Conservation (phyloP, 495 filamentous ascomycete genomes). For the Hypoxylon perforatum region DNA sequence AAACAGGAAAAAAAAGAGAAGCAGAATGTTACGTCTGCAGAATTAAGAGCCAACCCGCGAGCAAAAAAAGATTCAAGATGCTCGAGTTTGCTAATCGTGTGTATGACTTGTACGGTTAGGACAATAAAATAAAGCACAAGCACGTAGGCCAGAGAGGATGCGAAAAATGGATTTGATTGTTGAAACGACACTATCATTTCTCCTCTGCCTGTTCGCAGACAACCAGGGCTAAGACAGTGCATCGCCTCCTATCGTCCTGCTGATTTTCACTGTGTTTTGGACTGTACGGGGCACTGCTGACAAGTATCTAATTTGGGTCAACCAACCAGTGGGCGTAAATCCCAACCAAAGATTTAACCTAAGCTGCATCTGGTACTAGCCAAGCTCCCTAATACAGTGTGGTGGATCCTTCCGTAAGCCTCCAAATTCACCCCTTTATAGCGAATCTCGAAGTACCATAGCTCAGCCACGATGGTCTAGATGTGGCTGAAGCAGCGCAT, state of each 20-base stretch:
- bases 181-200: constrained; percentile 38
- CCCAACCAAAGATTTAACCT: neutral
- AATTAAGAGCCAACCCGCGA: constrained; percentile 33
- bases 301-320: constrained; percentile 17
- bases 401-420: constrained; percentile 14
- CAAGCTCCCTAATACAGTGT: constrained; percentile 6
- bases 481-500: neutral
- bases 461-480: neutral
- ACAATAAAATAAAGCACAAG: constrained; percentile 30
- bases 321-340: constrained; percentile 10
- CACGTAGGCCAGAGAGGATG: constrained; percentile 30
- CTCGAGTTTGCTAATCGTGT: constrained; percentile 32
- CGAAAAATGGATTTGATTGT: constrained; percentile 34
- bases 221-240: constrained; percentile 13
- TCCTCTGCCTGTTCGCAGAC: constrained; percentile 12
- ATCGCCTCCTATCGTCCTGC: constrained; percentile 11
- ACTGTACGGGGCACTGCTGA: constrained; percentile 5
- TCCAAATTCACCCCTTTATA: constrained; percentile 33
- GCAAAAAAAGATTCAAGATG: constrained; percentile 39
- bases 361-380: constrained; percentile 1
- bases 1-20: constrained; percentile 25
- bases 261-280: no score
- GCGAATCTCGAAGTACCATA: constrained; percentile 5
- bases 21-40: constrained; percentile 33
- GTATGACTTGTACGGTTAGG: constrained; percentile 39